Conservation (phyloP, 2,329 filamentous ascomycete genomes). For the Neurospora sp. region DNA sequence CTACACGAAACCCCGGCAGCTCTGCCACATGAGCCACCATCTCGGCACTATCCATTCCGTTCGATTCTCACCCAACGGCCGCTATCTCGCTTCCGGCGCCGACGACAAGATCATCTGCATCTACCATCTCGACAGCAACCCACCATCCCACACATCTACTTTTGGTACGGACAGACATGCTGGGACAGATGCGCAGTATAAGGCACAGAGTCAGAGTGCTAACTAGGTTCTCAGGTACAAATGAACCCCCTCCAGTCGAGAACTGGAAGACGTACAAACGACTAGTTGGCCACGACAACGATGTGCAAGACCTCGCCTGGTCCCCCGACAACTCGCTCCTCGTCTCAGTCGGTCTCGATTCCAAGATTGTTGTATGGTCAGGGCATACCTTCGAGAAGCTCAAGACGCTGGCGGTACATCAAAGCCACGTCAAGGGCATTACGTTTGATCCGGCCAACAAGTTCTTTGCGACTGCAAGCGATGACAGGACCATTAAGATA, state of each 20-base stretch:
- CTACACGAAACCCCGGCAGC: conserved; percentile 74
- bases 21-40: conserved; percentile 97
- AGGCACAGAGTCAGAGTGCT: conserved; percentile 3
- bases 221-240: conserved; percentile 46
- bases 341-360: conserved; percentile 92
- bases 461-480: conserved; percentile 96
- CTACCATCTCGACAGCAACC: conserved; percentile 78
- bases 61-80: conserved; percentile 89
- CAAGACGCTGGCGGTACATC: conserved; percentile 84
- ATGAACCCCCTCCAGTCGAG: conserved; percentile 86
- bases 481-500: conserved; percentile 93
- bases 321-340: conserved; percentile 91
- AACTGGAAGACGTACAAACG: conserved; percentile 96
- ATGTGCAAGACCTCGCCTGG: conserved; percentile 97
- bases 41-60: conserved; percentile 96
- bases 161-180: conserved; percentile 49
- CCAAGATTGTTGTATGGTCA: conserved; percentile 97
- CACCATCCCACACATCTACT: conserved; percentile 63
- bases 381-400: conserved; percentile 97
- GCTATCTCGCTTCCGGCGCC: conserved; percentile 91
- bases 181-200: neutral
- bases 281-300: conserved; percentile 93
- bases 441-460: conserved; percentile 98
- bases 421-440: conserved; percentile 97
- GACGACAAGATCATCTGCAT: conserved; percentile 99